These are phyloP conservation scores for Nakazawaea wickerhamii DNA, from an alignment of 805 yeast genomes.

Conservation along the genomic window DNA sequence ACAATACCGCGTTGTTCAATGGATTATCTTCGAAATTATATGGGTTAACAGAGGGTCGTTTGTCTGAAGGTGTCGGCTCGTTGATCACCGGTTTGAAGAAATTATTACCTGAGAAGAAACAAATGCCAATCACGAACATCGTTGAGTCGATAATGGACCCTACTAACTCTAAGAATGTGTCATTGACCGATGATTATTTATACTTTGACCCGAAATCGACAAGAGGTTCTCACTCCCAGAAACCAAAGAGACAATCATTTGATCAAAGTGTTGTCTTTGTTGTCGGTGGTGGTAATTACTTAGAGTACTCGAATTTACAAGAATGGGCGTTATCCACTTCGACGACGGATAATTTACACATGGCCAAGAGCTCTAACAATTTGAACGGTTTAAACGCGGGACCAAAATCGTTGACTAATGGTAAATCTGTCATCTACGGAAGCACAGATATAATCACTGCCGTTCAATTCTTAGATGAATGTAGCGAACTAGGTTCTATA, in stretches of 20 bases:
- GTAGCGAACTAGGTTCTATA: slow-evolving; percentile 42
- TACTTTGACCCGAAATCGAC: slow-evolving; percentile 83
- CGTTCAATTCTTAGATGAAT: slow-evolving; percentile 60
- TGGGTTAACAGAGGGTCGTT: slow-evolving; percentile 72
- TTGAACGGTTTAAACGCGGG: background rate
- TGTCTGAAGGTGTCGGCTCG: slow-evolving; percentile 87
- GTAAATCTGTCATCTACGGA: slow-evolving; percentile 73
- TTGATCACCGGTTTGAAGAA: slow-evolving; percentile 84
- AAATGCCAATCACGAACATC: slow-evolving; percentile 82
- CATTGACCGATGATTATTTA: slow-evolving; percentile 81
- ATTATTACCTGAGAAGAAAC: slow-evolving; percentile 80
- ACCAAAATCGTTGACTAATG: slow-evolving; percentile 6
- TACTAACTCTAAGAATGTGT: slow-evolving; percentile 57
- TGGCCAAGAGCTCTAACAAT: too few species aligned
- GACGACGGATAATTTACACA: too few species aligned
- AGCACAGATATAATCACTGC: slow-evolving; percentile 76
- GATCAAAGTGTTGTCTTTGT: slow-evolving; percentile 84
- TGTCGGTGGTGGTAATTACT: slow-evolving; percentile 94
- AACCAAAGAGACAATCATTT: slow-evolving; percentile 79
- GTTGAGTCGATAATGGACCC: slow-evolving; percentile 94
- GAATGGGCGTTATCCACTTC: slow-evolving; percentile 62
- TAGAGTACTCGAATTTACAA: slow-evolving; percentile 90
- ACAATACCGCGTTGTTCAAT: slow-evolving; percentile 53
- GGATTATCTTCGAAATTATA: slow-evolving; percentile 74
- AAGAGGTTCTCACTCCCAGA: slow-evolving; percentile 84